A percentile compares a stretch with the other conserved stretches of the same genome.
Evolutionary conservation across 1,284 basidiomycete species (phyloP).

Genomic region (Taiwanofungus camphoratus): DNA sequence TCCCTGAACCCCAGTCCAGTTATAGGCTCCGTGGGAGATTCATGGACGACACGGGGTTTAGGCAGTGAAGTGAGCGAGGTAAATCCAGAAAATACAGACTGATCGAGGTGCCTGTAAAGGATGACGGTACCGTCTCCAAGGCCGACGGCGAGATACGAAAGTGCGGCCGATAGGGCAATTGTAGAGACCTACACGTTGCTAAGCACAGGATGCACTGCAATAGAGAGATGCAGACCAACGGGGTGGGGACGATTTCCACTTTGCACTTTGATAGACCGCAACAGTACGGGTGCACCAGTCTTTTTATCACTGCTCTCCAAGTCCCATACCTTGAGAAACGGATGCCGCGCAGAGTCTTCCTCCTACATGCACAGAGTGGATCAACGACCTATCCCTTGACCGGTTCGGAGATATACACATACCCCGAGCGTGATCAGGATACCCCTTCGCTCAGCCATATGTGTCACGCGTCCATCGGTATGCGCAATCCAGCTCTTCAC

Average conservation of each 20-base stretch:
- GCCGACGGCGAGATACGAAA: slow-evolving; percentile 86
- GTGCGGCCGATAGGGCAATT: slow-evolving; percentile 73
- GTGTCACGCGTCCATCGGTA: slow-evolving; percentile 71
- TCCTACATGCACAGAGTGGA: slow-evolving; percentile 43
- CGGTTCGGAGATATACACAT: slow-evolving; percentile 25
- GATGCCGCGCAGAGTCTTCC: slow-evolving; percentile 69
- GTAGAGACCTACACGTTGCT: slow-evolving; percentile 58
- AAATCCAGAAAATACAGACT: slow-evolving; percentile 66
- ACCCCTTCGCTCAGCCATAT: slow-evolving; percentile 75
- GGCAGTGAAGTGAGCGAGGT: slow-evolving; percentile 67
- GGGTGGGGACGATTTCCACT: slow-evolving; percentile 77
- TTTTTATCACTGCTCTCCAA: slow-evolving; percentile 72
- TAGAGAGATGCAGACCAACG: slow-evolving; percentile 36
- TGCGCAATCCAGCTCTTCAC: slow-evolving; percentile 76
- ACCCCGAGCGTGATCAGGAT: slow-evolving; percentile 84
- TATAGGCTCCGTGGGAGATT: slow-evolving; percentile 79
- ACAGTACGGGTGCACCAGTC: slow-evolving; percentile 57
- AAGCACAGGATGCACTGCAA: neutral
- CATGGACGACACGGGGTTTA: slow-evolving; percentile 76
- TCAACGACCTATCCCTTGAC: slow-evolving; percentile 9
- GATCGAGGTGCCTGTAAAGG: slow-evolving; percentile 86
- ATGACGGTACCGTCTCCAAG: slow-evolving; percentile 94
- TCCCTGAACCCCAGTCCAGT: slow-evolving; percentile 89
- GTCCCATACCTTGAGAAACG: slow-evolving; percentile 89
- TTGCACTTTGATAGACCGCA: slow-evolving; percentile 78